Conservation (phyloP, 2,329 filamentous ascomycete species). For the Arachnopeziza araneosa region DNA sequence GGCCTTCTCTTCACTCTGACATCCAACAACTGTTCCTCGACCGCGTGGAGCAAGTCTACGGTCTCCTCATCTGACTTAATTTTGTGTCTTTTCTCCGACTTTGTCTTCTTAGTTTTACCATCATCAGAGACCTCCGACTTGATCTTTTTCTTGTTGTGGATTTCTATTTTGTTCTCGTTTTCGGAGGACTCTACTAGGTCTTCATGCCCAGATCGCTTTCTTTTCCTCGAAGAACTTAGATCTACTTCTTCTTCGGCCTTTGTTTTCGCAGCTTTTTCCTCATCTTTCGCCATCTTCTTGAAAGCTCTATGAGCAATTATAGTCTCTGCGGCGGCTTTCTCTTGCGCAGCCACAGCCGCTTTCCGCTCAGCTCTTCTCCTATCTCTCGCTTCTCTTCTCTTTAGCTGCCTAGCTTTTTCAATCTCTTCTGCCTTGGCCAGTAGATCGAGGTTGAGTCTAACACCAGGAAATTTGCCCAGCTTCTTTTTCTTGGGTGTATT, state of each 20-base stretch:
- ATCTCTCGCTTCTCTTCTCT: background rate
- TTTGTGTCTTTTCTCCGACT: no score
- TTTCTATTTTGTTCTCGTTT: background rate
- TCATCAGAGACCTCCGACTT: slow-evolving; percentile 6
- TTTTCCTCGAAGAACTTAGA: background rate
- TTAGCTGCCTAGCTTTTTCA: background rate
- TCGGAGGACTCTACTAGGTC: background rate
- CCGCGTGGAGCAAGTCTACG: no score
- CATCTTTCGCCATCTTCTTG: slow-evolving; percentile 1
- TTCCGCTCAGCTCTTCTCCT: slow-evolving; percentile 1
- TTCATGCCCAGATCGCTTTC: background rate
- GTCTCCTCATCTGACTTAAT: no score
- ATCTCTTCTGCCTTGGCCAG: background rate
- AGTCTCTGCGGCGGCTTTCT: background rate
- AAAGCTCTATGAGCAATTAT: background rate
- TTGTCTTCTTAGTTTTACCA: background rate
- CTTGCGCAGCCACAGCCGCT: background rate
- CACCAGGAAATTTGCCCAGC: no score
- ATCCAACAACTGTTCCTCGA: background rate
- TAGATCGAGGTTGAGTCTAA: background rate
- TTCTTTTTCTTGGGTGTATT: no score
- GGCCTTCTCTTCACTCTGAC: background rate
- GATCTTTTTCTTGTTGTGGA: slow-evolving; percentile 7
- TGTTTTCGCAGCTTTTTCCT: background rate
- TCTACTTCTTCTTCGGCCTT: background rate